Evolutionary conservation across 352 stramenopile species (phyloP).

Genomic region (Globisporangium paddicum): DNA sequence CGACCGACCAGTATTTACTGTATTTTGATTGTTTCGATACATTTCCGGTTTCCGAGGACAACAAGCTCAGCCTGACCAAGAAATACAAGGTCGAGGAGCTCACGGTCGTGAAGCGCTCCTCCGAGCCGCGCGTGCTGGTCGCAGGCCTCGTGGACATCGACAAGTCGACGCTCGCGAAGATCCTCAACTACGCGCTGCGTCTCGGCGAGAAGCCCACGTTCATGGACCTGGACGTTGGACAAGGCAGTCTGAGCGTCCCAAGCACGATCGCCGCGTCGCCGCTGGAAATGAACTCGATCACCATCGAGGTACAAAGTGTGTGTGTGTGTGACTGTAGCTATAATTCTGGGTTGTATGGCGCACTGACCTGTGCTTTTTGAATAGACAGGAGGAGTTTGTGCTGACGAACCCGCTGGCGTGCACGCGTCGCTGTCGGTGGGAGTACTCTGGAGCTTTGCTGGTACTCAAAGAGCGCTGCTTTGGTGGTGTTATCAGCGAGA

Average conservation of each 20-base stretch:
- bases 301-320: slow-evolving; percentile 59
- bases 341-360: neutral
- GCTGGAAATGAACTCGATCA: slow-evolving; percentile 89
- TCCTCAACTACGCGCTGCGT: slow-evolving; percentile 88
- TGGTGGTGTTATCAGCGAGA: neutral
- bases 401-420: slow-evolving; percentile 83
- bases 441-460: slow-evolving; percentile 43
- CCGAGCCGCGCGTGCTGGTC: slow-evolving; percentile 83
- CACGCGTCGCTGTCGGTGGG: slow-evolving; percentile 34
- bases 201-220: slow-evolving; percentile 88
- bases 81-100: too few species aligned
- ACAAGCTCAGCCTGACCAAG: too few species aligned
- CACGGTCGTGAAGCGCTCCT: slow-evolving; percentile 41
- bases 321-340: neutral
- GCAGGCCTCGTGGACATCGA: slow-evolving; percentile 88
- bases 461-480: slow-evolving; percentile 25
- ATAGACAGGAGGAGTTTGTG: slow-evolving; percentile 68
- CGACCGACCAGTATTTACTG: too few species aligned
- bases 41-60: too few species aligned
- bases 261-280: slow-evolving; percentile 79
- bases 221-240: slow-evolving; percentile 87
- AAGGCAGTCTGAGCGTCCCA: slow-evolving; percentile 73
- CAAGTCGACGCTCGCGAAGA: slow-evolving; percentile 90
- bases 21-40: too few species aligned
- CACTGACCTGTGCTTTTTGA: neutral